Evolutionary conservation across 1,284 basidiomycete genomes (phyloP).

Genomic region (Naganishia albida): DNA sequence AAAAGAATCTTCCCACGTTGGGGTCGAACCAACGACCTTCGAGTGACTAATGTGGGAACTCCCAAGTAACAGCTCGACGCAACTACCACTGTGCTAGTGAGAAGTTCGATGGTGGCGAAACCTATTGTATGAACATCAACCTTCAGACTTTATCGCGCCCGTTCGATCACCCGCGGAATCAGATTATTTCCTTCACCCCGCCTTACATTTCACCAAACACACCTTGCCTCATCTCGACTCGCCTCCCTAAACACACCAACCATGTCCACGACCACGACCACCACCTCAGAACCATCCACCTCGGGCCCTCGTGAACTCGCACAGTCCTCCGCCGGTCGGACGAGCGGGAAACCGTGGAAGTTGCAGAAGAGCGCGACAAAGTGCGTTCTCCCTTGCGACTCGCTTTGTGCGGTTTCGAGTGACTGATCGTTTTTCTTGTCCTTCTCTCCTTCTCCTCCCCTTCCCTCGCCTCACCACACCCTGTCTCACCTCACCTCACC

Average conservation of each 20-base stretch:
- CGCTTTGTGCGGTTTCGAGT: too few species aligned
- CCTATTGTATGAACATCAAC: neutral
- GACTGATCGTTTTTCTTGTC: too few species aligned
- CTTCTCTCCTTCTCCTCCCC: too few species aligned
- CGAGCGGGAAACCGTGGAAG: slow-evolving; percentile 52
- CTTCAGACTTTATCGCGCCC: too few species aligned
- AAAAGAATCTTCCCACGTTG: slow-evolving; percentile 28
- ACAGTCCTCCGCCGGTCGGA: slow-evolving; percentile 44
- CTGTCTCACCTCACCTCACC: neutral
- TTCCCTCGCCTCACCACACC: too few species aligned
- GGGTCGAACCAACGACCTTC: slow-evolving; percentile 29
- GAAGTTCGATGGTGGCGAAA: slow-evolving; percentile 7
- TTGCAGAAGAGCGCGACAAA: slow-evolving; percentile 45
- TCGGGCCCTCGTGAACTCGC: slow-evolving; percentile 33
- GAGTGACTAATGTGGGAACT: neutral
- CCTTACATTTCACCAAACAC: neutral
- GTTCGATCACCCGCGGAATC: slow-evolving; percentile 9
- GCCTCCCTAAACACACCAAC: neutral
- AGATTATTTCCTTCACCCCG: slow-evolving; percentile 4
- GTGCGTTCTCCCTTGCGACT: slow-evolving; percentile 10
- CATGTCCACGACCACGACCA: neutral
- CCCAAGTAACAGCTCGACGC: slow-evolving; percentile 28
- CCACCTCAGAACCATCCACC: neutral
- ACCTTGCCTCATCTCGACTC: neutral
- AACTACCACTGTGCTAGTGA: slow-evolving; percentile 29